Conservation (phyloP, 768 basidiomycete species). For the Lactarius hatsudake region DNA sequence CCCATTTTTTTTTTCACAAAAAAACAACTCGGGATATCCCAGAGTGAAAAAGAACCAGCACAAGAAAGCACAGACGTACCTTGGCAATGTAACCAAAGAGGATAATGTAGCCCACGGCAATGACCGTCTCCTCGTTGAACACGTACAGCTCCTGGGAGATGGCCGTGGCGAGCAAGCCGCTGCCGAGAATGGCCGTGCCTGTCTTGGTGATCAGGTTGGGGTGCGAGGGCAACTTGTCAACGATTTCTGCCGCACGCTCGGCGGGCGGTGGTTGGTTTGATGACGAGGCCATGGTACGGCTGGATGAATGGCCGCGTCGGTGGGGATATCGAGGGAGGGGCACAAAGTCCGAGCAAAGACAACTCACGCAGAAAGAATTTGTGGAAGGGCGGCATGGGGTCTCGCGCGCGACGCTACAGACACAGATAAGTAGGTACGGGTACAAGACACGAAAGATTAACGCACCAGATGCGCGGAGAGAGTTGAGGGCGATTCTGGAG, state of each 20-base stretch:
- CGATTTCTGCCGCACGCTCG: slow-evolving; percentile 85
- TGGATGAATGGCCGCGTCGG: not conserved
- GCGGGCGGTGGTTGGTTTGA: slow-evolving; percentile 63
- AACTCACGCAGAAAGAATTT: slow-evolving; percentile 48
- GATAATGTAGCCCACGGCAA: slow-evolving; percentile 80
- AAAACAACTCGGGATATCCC: not conserved
- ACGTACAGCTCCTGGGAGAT: slow-evolving; percentile 98
- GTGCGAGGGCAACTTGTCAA: slow-evolving; percentile 82
- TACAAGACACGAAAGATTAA: not conserved
- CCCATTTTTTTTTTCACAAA: not conserved
- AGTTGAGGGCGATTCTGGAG: slow-evolving; percentile 31
- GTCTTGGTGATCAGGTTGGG: slow-evolving; percentile 93
- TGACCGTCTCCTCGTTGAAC: slow-evolving; percentile 92
- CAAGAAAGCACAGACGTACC: slow-evolving; percentile 42
- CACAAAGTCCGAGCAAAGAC: slow-evolving; percentile 20
- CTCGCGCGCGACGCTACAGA: slow-evolving; percentile 28
- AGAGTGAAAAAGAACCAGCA: not conserved
- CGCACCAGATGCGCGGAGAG: slow-evolving; percentile 30
- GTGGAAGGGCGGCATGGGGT: slow-evolving; percentile 44
- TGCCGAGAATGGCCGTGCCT: slow-evolving; percentile 86
- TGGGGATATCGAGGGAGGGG: slow-evolving; percentile 12
- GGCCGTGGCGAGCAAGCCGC: slow-evolving; percentile 83
- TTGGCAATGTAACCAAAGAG: slow-evolving; percentile 80
- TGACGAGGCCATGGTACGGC: slow-evolving; percentile 44
- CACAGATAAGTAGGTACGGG: too few relatives aligned